A percentile compares a stretch with the other conserved stretches of the same genome.
Conservation (phyloP, 331 rosid species). For the Arachis monticola region DNA sequence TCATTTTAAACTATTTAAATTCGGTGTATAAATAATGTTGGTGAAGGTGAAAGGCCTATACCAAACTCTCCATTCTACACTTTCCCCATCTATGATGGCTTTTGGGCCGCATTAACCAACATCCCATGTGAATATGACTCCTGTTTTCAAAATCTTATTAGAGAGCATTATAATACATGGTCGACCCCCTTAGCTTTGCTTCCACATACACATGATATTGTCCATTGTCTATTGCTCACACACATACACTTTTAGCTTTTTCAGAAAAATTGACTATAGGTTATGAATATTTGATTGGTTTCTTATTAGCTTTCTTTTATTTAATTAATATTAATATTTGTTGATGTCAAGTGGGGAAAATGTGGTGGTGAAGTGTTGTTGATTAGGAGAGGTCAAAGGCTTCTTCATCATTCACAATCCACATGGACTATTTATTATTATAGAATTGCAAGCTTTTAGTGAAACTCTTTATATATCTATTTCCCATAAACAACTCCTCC, state of each 20-base stretch:
- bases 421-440: background rate
- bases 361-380: background rate
- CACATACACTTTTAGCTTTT: constrained; percentile 12
- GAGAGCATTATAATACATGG: constrained; percentile 25
- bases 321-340: background rate
- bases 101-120: constrained; percentile 54
- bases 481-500: too few species aligned
- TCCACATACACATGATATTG: constrained; percentile 40
- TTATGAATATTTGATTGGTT: background rate
- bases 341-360: background rate
- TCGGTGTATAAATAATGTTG: constrained; percentile 12
- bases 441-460: background rate
- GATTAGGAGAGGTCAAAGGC: background rate
- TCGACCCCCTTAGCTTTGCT: constrained; percentile 26
- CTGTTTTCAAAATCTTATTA: constrained; percentile 31
- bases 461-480: background rate
- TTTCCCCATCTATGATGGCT: constrained; percentile 44
- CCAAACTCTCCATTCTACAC: background rate
- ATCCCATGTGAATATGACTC: constrained; percentile 57
- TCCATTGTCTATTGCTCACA: constrained; percentile 43
- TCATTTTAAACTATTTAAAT: too few species aligned
- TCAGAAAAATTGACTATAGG: background rate
- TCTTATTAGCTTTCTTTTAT: background rate
- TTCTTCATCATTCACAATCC: background rate
- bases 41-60: constrained; percentile 32